Evolutionary conservation across 2,329 filamentous ascomycete genomes (phyloP), one percentile per base, ranked within the genome.

Genomic region (Pseudogymnoascus sp.): DNA sequence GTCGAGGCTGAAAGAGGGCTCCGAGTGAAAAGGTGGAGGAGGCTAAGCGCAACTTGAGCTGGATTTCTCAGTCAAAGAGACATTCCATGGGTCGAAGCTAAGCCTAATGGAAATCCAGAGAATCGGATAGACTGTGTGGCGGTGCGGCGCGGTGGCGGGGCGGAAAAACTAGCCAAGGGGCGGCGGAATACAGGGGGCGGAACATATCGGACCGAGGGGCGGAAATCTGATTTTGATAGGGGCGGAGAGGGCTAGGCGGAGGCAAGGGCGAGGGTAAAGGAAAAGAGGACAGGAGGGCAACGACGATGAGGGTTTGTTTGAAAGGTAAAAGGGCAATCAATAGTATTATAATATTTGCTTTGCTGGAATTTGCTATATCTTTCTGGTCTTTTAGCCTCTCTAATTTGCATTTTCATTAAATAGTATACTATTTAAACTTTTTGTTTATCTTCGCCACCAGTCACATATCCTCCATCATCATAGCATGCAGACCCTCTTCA

Each of bases 91-190:
- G 37, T 58, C 20, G 9, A 58, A 37, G 57, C 57, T 58, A 58
- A 30, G 57, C 57, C 57, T 39, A 58, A 58, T 58, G 35, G 57
- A 58, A 58, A 37, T 38, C 37, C 35, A 58, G 37, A 58, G 57
- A 58, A 58, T 58, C 57, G 35, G 57, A 58, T 58, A 39, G 57
- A 58, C 57, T 36, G 37, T 39, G 57, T 54, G 47, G 57, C 57
- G 57, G 25, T 37, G 37, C 33, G 18, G 37, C 35, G 57, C 35
- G 57, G 33, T 38, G 30, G 36, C 57, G 57, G 57, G 57, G 57
- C 35, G 35, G 57, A 58, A 39, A 58, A 18, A 6, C 33, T 58
- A 37, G 57, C 12, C 36, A n/a, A 25, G 47, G 25, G 30, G 43
- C 18, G 30, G 43, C 18, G 43, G 43, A 37, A 37, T 7, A 37